These are phyloP conservation scores for Cyberlindnera lachancei DNA, from an alignment of 805 yeast genomes.

Conservation along the genomic window DNA sequence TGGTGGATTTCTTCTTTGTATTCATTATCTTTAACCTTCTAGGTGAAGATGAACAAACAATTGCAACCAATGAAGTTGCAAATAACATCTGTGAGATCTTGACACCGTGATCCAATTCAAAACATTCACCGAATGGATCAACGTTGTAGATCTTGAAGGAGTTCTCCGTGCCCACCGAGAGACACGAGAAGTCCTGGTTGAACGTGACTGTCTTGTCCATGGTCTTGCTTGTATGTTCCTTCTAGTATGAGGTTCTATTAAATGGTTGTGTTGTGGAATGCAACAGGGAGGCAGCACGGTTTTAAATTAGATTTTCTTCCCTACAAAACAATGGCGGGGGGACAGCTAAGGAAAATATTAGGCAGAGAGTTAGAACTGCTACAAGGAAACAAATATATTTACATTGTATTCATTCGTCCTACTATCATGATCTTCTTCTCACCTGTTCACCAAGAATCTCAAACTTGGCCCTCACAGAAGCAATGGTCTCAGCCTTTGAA, in stretches of 20 bases:
- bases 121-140: conserved; percentile 77
- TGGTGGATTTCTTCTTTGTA: conserved; percentile 60
- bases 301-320: too few species aligned
- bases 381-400: background rate
- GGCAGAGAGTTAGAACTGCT: background rate
- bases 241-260: too few species aligned
- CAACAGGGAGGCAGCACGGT: too few species aligned
- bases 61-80: conserved; percentile 76
- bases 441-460: conserved; percentile 19
- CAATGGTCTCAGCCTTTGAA: conserved; percentile 30
- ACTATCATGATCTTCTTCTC: conserved; percentile 14
- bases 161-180: conserved; percentile 61
- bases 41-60: conserved; percentile 64
- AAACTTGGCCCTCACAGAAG: conserved; percentile 36
- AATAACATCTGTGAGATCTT: conserved; percentile 83
- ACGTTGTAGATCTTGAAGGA: conserved; percentile 78
- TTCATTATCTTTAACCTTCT: conserved; percentile 59
- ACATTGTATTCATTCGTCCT: too few species aligned
- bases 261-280: too few species aligned
- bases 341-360: background rate
- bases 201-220: conserved; percentile 7
- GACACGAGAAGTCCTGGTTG: conserved; percentile 81
- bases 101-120: conserved; percentile 34
- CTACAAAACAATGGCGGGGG: too few species aligned
- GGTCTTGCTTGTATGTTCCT: too few species aligned